Evolutionary conservation across 495 filamentous ascomycete genomes (phyloP).

Genomic region (Neurospora cerealis): DNA sequence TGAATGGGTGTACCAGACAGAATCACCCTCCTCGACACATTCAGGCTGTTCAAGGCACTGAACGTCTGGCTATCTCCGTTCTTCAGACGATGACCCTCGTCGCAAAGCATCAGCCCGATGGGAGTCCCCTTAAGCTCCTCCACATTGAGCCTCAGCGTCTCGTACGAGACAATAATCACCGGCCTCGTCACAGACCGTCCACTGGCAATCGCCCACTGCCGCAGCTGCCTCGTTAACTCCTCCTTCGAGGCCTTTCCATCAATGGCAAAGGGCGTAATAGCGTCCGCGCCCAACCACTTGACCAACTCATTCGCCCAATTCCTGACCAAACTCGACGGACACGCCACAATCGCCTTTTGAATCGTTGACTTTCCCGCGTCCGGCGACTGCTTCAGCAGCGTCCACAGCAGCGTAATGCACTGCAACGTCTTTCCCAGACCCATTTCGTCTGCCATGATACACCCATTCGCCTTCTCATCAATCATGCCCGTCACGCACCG

Average conservation of each 20-base stretch:
- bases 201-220: slow-evolving; percentile 87
- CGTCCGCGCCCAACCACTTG: slow-evolving; percentile 92
- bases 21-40: slow-evolving; percentile 87
- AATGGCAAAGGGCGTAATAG: slow-evolving; percentile 87
- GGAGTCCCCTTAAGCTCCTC: slow-evolving; percentile 77
- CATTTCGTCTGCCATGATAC: slow-evolving; percentile 99
- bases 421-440: slow-evolving; percentile 87
- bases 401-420: slow-evolving; percentile 76
- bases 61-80: slow-evolving; percentile 96
- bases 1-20: slow-evolving; percentile 96
- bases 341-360: slow-evolving; percentile 97
- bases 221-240: slow-evolving; percentile 77
- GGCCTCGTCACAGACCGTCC: slow-evolving; percentile 86
- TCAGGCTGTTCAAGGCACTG: slow-evolving; percentile 76
- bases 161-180: slow-evolving; percentile 99
- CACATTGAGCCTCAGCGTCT: slow-evolving; percentile 84
- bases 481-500: slow-evolving; percentile 86
- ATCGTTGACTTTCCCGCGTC: slow-evolving; percentile 90
- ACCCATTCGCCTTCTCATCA: slow-evolving; percentile 88
- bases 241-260: slow-evolving; percentile 95
- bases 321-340: slow-evolving; percentile 87
- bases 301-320: slow-evolving; percentile 96
- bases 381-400: slow-evolving; percentile 86
- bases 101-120: slow-evolving; percentile 93
- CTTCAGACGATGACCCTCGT: slow-evolving; percentile 97